Conservation (phyloP, 352 stramenopile species). For the Pythium folliculosum region DNA sequence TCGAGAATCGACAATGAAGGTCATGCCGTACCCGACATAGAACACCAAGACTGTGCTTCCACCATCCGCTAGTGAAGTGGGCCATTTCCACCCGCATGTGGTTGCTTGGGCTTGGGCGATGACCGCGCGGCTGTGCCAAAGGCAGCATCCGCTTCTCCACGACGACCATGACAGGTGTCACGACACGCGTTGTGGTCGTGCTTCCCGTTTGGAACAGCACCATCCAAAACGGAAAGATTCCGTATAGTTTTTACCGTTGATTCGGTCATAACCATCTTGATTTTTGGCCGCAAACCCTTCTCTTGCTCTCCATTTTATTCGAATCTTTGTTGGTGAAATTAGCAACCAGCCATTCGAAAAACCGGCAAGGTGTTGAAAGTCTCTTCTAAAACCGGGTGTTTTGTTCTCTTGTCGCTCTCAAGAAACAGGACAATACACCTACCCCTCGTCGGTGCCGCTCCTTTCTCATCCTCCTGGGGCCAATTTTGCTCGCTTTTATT, state of each 20-base stretch:
- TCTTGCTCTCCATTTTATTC: conserved; percentile 1
- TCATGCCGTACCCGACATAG: background rate
- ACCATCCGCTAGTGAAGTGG: background rate
- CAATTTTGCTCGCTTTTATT: conserved; percentile 14
- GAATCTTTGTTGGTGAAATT: background rate
- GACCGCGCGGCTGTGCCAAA: too few relatives aligned
- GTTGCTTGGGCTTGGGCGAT: background rate
- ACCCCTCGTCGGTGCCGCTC: conserved; percentile 2
- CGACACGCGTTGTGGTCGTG: conserved; percentile 18
- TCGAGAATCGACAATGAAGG: conserved; percentile 9
- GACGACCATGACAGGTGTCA: conserved; percentile 15
- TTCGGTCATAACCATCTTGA: background rate
- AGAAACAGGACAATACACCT: conserved; percentile 21
- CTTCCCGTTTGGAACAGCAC: conserved; percentile 9
- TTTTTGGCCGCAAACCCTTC: background rate
- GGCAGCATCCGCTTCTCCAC: too few relatives aligned
- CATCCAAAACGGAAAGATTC: conserved; percentile 8
- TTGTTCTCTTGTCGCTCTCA: conserved; percentile 25
- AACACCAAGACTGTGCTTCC: conserved; percentile 6
- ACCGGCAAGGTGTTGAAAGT: conserved; percentile 1
- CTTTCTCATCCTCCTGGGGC: conserved; percentile 7
- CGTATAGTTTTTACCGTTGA: conserved; percentile 11
- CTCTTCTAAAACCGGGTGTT: conserved; percentile 25
- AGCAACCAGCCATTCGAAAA: conserved; percentile 14
- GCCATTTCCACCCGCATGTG: background rate